Conservation (phyloP, 2,329 filamentous ascomycete genomes). For the Mollisiaceae sp. region DNA sequence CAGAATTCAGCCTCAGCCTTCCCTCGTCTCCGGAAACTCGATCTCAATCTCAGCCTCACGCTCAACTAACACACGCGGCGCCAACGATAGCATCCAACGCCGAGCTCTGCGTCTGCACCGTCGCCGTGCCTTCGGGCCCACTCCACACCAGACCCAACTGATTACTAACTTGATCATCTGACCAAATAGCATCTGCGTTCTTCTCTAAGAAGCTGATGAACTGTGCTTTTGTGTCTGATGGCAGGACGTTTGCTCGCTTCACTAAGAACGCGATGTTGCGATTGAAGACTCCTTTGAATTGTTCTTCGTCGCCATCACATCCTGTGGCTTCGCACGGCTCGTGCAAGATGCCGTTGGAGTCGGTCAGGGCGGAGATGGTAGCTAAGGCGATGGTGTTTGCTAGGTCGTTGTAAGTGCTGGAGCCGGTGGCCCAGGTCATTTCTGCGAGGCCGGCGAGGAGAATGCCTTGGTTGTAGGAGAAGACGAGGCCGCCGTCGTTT, state of each 20-base stretch:
- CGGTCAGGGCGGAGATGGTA: slow-evolving; percentile 52
- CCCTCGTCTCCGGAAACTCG: too few species aligned
- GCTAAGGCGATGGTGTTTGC: slow-evolving; percentile 60
- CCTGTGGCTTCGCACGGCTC: slow-evolving; percentile 59
- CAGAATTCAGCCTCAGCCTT: neutral
- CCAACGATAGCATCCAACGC: slow-evolving; percentile 72
- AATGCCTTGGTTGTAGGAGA: slow-evolving; percentile 66
- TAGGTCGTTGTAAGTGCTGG: slow-evolving; percentile 47
- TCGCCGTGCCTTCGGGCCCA: slow-evolving; percentile 60
- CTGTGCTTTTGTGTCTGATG: slow-evolving; percentile 51
- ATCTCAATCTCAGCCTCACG: neutral
- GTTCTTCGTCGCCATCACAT: slow-evolving; percentile 53
- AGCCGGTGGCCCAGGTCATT: slow-evolving; percentile 56
- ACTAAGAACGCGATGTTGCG: slow-evolving; percentile 67
- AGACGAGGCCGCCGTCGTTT: slow-evolving; percentile 51
- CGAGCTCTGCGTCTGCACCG: slow-evolving; percentile 66
- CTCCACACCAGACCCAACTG: slow-evolving; percentile 68
- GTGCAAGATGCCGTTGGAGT: slow-evolving; percentile 54
- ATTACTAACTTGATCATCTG: slow-evolving; percentile 56
- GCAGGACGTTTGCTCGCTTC: slow-evolving; percentile 33
- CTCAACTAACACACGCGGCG: slow-evolving; percentile 46
- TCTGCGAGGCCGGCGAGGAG: slow-evolving; percentile 63
- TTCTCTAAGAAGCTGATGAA: slow-evolving; percentile 60
- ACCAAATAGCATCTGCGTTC: slow-evolving; percentile 72
- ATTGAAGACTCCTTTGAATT: slow-evolving; percentile 76